Evolutionary conservation across 306 rosid species (phyloP), one percentile per base, ranked within the genome.

Genomic region (Trifolium repens): DNA sequence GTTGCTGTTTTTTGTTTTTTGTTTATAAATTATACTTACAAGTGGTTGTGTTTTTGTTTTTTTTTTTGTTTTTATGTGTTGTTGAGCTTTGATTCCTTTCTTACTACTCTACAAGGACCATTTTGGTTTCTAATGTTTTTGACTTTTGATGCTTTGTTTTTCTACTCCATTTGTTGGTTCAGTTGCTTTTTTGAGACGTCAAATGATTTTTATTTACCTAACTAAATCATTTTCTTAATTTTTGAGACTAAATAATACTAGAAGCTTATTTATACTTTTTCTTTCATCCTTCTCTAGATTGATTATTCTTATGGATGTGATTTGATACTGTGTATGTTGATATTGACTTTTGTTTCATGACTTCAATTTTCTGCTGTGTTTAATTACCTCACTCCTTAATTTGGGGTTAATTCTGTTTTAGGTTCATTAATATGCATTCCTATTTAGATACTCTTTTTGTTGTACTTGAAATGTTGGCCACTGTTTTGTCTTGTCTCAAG

Each of bases 161-260:
- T 69, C 74, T 79, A 37, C 64, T 8, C 30, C 26, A 14, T 16
- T 44, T 44, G 14, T 57, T 70, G 53, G 30, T 54, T 14, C 0
- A 16, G 46, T 70, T 67, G 35, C 68, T 64, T 52, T 74, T 49
- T 72, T 54, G 11, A 43, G 24, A 44, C 58, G 35, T 68, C 10
- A 54, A 59, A 61, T 67, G 37, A 74, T 79, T 79, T 64, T 75
- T 69, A 74, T 70, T 47, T 73, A 11, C 40, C 55, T 27, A 27
- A 27, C 30, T 2, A 22, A 63, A 24, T 71, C 26, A 70, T 77
- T 79, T 57, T 79, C 61, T 76, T 77, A 30, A 35, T 47, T 55
- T 78, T 53, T 7, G 47, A n/a, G 73, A 40, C 58, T 42, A 40
- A 76, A 22, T 55, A 68, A 14, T 55, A 68, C 12, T 52, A 0